Evolutionary conservation across 2,329 filamentous ascomycete species (phyloP).

Genomic region (Parastagonospora nodorum): DNA sequence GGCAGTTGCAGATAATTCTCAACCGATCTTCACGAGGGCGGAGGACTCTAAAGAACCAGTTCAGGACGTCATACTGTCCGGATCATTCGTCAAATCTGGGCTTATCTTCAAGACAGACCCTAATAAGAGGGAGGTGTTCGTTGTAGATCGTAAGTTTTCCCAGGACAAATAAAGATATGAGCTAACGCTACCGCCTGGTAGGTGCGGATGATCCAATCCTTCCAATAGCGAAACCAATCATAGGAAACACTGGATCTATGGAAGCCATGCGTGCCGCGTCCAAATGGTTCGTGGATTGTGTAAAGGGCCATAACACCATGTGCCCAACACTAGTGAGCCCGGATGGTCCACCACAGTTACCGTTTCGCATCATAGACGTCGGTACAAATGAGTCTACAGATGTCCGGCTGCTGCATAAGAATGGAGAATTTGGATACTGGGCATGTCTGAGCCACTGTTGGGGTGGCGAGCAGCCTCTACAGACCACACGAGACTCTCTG

Average conservation of each 20-base stretch:
- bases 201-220: background rate
- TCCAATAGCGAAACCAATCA: background rate
- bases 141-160: background rate
- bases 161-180: background rate
- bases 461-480: slow-evolving; percentile 7
- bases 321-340: background rate
- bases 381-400: background rate
- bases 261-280: background rate
- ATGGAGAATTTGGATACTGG: slow-evolving; percentile 3
- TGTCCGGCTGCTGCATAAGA: slow-evolving; percentile 2
- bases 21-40: too few species aligned
- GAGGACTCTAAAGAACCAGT: background rate
- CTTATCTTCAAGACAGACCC: background rate
- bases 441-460: slow-evolving; percentile 17
- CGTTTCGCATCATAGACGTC: background rate
- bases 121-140: background rate
- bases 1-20: background rate
- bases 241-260: slow-evolving; percentile 3
- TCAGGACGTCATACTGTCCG: background rate
- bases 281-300: slow-evolving; percentile 1
- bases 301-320: background rate
- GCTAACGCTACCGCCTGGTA: background rate
- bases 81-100: background rate
- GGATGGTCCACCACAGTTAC: background rate
- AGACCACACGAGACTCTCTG: slow-evolving; percentile 1